phyloP scores from a whole-genome alignment of 2,329 filamentous ascomycete species.

The Scedosporium boydii region DNA sequence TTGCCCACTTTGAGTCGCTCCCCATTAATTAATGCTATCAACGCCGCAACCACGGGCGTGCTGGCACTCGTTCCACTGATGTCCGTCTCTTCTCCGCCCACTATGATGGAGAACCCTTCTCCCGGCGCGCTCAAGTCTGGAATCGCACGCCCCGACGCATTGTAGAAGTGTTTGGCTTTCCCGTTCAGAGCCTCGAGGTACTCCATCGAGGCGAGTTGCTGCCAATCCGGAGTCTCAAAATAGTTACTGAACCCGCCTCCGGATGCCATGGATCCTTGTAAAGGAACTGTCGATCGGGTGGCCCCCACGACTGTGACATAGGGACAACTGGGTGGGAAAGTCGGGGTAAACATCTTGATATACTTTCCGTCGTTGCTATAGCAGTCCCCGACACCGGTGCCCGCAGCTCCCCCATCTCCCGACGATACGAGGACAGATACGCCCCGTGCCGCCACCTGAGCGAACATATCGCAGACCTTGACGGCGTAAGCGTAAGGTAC shows the following conservation, averaged over 20 bases:
- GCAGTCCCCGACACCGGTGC: conserved; percentile 39
- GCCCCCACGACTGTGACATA: conserved; percentile 60
- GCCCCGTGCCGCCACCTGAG: conserved; percentile 41
- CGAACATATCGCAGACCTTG: conserved; percentile 43
- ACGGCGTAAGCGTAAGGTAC: conserved; percentile 41
- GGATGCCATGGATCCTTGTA: too few relatives aligned
- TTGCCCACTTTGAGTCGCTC: conserved; percentile 37
- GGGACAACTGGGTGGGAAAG: conserved; percentile 58
- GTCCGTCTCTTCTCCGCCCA: conserved; percentile 15
- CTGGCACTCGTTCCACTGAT: conserved; percentile 40
- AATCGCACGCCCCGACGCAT: conserved; percentile 33
- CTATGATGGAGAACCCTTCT: conserved; percentile 39
- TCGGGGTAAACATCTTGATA: conserved; percentile 44
- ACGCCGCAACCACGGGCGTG: conserved; percentile 43
- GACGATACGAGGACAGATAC: conserved; percentile 39
- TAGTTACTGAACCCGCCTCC: conserved; percentile 20
- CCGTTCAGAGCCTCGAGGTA: conserved; percentile 31
- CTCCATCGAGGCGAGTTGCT: conserved; percentile 25
- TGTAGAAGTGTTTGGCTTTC: conserved; percentile 29
- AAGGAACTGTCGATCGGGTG: conserved; percentile 42
- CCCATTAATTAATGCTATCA: conserved; percentile 46
- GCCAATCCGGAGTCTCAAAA: conserved; percentile 36
- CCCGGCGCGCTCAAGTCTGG: conserved; percentile 47
- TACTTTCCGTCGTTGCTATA: conserved; percentile 48
- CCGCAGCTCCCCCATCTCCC: conserved; percentile 40